A percentile compares a stretch with the other conserved stretches of the same genome.
Evolutionary conservation across 495 filamentous ascomycete genomes (phyloP).

Genomic region (Apiosordaria backusii): DNA sequence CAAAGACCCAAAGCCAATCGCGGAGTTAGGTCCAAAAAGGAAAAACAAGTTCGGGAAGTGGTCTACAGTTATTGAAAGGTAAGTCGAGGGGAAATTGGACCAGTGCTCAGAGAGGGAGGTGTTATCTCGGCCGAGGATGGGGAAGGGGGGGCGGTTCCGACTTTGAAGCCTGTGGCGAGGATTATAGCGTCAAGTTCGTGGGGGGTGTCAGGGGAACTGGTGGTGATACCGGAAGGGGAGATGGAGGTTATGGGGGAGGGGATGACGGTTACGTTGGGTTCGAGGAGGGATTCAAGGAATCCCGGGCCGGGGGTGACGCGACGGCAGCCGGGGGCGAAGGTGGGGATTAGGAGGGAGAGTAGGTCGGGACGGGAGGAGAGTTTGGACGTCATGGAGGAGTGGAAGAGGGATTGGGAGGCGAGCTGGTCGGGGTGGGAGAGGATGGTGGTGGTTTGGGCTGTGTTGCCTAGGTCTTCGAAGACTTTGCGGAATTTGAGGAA

Average conservation of each 20-base stretch:
- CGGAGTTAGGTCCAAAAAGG: conserved; percentile 58
- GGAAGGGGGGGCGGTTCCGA: conserved; percentile 57
- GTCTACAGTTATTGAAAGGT: conserved; percentile 61
- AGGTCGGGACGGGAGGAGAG: conserved; percentile 38
- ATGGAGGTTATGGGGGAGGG: conserved; percentile 51
- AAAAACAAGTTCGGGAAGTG: conserved; percentile 66
- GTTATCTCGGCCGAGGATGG: conserved; percentile 49
- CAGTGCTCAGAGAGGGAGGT: conserved; percentile 49
- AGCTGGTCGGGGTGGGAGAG: conserved; percentile 33
- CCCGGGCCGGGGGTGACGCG: conserved; percentile 69
- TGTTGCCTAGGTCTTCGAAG: conserved; percentile 39
- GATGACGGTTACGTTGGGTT: conserved; percentile 61
- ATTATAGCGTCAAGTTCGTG: conserved; percentile 50
- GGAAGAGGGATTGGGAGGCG: conserved; percentile 22
- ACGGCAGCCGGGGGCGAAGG: conserved; percentile 65
- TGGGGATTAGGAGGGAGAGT: conserved; percentile 43
- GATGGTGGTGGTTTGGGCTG: conserved; percentile 38
- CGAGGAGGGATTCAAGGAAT: conserved; percentile 63
- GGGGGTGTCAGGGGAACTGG: conserved; percentile 40
- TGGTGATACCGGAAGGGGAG: conserved; percentile 48
- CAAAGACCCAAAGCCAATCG: conserved; percentile 55
- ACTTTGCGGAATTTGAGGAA: conserved; percentile 39
- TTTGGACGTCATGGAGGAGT: conserved; percentile 31
- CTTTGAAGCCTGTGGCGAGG: conserved; percentile 66
- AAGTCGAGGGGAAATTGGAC: conserved; percentile 54